Base-by-base conservation (phyloP, 805 yeast genomes). In the Komagataella mondaviorum region DNA sequence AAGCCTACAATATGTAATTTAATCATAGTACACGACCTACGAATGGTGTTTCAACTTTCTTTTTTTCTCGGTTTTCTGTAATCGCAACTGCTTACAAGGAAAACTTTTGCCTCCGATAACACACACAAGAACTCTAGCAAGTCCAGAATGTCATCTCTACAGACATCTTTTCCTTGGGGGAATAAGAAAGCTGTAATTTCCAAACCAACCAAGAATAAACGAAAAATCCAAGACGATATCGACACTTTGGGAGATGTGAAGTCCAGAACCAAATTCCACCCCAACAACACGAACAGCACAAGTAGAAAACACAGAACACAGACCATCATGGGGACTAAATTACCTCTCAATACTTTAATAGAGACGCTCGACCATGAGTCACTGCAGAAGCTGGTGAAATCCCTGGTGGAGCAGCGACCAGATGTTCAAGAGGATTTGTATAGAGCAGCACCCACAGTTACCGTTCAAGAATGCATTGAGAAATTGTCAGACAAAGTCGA, bases 311-410 rank as follows among this genome's bases (percentile, higher is more conserved):
- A 30, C 39, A 46, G 48, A 46, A 36, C 39, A 46, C 30, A 46
- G 18, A 30, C 48, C 23, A 36, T 18, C 45, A n/a, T 18, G 16
- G 53, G 53, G 6, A 44, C 48, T 39, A 20, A 30, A 10, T 71
- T 87, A 50, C 85, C 93, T 3, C 61, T 85, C 17, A 63, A 69
- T 48, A 72, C 95, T 53, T 65, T 85, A 23, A 71, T 88, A 18
- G 93, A 88, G 62, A 78, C 84, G 6, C 68, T 88, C 53, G 85
- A 82, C 62, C 75, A 76, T 51, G 62, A 70, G 49, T 70, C 78
- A 46, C 69, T 88, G 43, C 80, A 78, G 58, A 57, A 59, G 8
- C 63, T 88, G 48, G 64, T 88, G 30, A 67, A 69, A 23, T 68
- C 71, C 39, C 68, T 88, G 49, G 73, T 87, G 30, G 67, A 71